A percentile compares a stretch with the other conserved stretches of the same genome.
These are phyloP conservation scores for Meira miltonrushii DNA, from an alignment of 1,284 basidiomycete genomes.

Conservation along the genomic window DNA sequence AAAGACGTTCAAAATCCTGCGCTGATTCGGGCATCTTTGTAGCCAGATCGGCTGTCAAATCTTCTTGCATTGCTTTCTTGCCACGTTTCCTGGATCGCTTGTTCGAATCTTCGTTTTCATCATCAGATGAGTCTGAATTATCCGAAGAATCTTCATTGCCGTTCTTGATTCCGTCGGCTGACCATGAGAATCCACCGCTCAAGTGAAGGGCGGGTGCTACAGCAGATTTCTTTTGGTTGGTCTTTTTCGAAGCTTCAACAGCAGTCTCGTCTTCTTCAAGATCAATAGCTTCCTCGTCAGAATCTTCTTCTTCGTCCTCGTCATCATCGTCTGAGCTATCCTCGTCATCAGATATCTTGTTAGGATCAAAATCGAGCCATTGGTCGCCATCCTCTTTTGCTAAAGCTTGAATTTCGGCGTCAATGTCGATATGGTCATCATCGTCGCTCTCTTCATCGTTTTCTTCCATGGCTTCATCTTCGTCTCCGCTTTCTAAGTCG, in stretches of 20 bases:
- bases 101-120: conserved; percentile 54
- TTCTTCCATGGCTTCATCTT: conserved; percentile 15
- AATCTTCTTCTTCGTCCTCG: conserved; percentile 41
- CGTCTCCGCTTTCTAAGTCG: conserved; percentile 23
- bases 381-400: conserved; percentile 27
- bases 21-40: conserved; percentile 69
- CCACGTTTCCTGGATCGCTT: conserved; percentile 52
- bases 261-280: conserved; percentile 20
- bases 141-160: conserved; percentile 11
- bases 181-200: conserved; percentile 59
- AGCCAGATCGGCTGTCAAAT: conserved; percentile 43
- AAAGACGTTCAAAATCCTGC: conserved; percentile 86
- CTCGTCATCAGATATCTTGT: conserved; percentile 42
- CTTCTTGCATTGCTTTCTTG: conserved; percentile 25
- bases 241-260: not conserved
- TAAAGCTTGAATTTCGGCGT: not conserved
- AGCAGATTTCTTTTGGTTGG: conserved; percentile 15
- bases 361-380: not conserved
- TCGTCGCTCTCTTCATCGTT: conserved; percentile 21
- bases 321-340: conserved; percentile 25
- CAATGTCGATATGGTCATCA: conserved; percentile 34
- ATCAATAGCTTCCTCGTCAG: conserved; percentile 21
- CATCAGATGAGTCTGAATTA: conserved; percentile 10
- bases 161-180: conserved; percentile 50
- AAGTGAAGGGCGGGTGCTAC: conserved; percentile 53